phyloP scores from a whole-genome alignment of 495 filamentous ascomycete species.

The Hypoxylon cercidicola region DNA sequence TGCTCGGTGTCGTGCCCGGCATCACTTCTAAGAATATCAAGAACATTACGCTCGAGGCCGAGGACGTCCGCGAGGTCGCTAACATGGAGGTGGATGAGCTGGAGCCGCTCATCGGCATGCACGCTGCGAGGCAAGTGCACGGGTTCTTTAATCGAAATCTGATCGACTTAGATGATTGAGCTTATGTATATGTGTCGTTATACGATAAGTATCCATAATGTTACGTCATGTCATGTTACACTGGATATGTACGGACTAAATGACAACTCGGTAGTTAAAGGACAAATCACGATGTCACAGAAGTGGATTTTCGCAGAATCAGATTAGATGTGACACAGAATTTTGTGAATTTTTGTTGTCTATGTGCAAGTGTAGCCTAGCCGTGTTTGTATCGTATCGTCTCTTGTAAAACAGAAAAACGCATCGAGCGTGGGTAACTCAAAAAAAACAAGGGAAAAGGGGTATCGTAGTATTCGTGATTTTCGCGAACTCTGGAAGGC shows the following conservation, averaged over 20 bases:
- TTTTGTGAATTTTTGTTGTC: constrained; percentile 1
- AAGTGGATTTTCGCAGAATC: no score
- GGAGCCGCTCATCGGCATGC: constrained; percentile 76
- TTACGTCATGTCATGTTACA: constrained; percentile 2
- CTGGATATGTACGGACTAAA: no score
- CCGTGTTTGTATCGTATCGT: constrained; percentile 4
- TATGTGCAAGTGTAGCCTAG: constrained; percentile 2
- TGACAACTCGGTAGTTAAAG: no score
- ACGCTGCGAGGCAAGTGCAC: constrained; percentile 79
- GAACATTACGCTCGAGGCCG: constrained; percentile 74
- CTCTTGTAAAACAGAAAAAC: not conserved
- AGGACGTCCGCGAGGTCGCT: constrained; percentile 82
- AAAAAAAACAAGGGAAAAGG: constrained; percentile 15
- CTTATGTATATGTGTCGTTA: no score
- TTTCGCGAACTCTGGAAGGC: constrained; percentile 16
- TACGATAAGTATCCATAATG: no score
- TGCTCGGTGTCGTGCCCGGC: constrained; percentile 86
- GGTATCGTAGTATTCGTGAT: constrained; percentile 46
- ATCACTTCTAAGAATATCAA: constrained; percentile 81
- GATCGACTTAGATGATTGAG: constrained; percentile 54
- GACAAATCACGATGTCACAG: no score
- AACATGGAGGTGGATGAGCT: constrained; percentile 85
- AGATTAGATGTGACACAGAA: no score
- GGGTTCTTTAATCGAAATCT: constrained; percentile 89
- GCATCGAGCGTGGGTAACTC: constrained; percentile 5